Percentiles rank a stretch among this genome's conserved stretches.
Evolutionary conservation across 2,329 filamentous ascomycete genomes (phyloP).

Genomic region (Pyricularia pennisetigena): DNA sequence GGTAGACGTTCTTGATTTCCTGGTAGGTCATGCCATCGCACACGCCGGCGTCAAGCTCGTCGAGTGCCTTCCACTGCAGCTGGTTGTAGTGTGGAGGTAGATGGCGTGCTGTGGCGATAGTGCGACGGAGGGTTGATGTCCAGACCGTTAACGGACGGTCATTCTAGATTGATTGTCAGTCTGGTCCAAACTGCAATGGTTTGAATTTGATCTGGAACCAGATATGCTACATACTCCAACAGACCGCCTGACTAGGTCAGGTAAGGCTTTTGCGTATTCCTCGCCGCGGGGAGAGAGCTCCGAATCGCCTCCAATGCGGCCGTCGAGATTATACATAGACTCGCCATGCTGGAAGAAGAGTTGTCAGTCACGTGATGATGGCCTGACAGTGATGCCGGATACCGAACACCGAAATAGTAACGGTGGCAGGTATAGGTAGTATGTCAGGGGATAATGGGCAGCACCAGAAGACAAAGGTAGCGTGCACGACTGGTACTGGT

Average conservation of each 20-base stretch:
- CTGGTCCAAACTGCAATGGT: not conserved
- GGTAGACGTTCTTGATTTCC: conserved; percentile 83
- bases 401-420: conserved; percentile 4
- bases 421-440: not conserved
- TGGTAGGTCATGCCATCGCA: conserved; percentile 96
- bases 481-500: not conserved
- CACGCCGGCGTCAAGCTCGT: conserved; percentile 92
- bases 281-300: conserved; percentile 78
- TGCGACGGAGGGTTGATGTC: conserved; percentile 62
- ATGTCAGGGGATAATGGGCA: not conserved
- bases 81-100: conserved; percentile 79
- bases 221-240: conserved; percentile 60
- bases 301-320: conserved; percentile 88
- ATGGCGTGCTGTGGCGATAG: conserved; percentile 82
- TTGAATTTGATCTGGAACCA: not conserved
- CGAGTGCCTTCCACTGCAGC: conserved; percentile 95
- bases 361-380: not conserved
- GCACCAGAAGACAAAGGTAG: not conserved
- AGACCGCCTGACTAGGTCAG: conserved; percentile 74
- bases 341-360: conserved; percentile 65
- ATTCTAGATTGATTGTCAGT: conserved; percentile 28
- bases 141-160: conserved; percentile 52
- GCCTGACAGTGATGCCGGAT: conserved; percentile 8
- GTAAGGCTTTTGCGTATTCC: conserved; percentile 76
- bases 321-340: conserved; percentile 82